A percentile compares a stretch with the other conserved stretches of the same genome.
Evolutionary conservation across 805 yeast genomes (phyloP).

Genomic region (Metschnikowia anglica): DNA sequence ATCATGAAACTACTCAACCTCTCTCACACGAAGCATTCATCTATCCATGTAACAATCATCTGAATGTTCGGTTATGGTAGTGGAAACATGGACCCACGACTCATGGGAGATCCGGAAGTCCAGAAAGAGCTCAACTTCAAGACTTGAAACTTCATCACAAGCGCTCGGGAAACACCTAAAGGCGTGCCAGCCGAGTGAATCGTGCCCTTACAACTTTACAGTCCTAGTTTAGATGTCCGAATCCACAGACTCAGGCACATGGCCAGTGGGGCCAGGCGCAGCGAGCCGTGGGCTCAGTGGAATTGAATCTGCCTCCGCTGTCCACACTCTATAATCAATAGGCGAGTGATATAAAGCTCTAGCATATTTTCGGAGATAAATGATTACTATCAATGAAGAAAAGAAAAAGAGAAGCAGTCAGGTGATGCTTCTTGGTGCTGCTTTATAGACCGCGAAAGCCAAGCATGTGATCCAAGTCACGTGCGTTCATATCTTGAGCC

Average conservation of each 20-base stretch:
- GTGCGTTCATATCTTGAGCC: background rate
- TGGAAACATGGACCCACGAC: too few relatives aligned
- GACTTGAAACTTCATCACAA: too few relatives aligned
- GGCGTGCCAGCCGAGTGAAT: too few relatives aligned
- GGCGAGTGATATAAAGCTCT: conserved; percentile 38
- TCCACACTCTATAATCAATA: conserved; percentile 43
- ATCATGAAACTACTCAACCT: too few relatives aligned
- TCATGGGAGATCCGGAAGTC: too few relatives aligned
- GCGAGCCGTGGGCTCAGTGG: conserved; percentile 10
- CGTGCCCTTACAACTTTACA: background rate
- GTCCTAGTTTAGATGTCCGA: conserved; percentile 2
- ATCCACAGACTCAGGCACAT: conserved; percentile 5
- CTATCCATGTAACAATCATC: too few relatives aligned
- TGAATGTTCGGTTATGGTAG: too few relatives aligned
- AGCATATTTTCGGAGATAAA: conserved; percentile 37
- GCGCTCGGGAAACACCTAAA: too few relatives aligned
- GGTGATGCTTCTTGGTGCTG: background rate
- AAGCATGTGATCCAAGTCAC: background rate
- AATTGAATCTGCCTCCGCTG: conserved; percentile 42
- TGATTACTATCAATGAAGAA: conserved; percentile 27
- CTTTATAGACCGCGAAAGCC: background rate
- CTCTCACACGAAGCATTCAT: too few relatives aligned
- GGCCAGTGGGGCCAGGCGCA: conserved; percentile 6
- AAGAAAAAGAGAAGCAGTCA: conserved; percentile 1
- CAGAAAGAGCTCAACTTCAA: too few relatives aligned